phyloP scores from a whole-genome alignment of 306 rosid species.

The Trifolium pratense region DNA sequence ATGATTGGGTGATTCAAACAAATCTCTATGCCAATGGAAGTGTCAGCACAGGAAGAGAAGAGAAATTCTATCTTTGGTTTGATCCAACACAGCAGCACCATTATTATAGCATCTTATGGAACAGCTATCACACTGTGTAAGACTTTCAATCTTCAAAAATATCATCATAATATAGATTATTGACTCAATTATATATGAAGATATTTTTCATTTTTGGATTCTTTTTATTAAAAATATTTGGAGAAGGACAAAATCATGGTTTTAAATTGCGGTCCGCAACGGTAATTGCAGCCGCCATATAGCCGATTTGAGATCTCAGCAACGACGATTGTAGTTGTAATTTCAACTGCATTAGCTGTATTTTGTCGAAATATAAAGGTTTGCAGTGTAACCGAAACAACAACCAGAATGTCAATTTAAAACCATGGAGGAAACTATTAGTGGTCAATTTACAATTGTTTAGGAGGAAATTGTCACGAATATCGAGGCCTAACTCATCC shows the following conservation, averaged over 20 bases:
- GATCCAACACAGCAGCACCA: slow-evolving; percentile 84
- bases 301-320: not conserved
- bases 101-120: slow-evolving; percentile 88
- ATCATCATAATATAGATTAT: not conserved
- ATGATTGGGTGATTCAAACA: slow-evolving; percentile 88
- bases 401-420: not conserved
- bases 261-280: not conserved
- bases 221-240: not conserved
- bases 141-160: slow-evolving; percentile 34
- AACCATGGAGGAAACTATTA: not conserved
- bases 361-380: too few species aligned
- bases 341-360: too few species aligned
- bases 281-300: not conserved
- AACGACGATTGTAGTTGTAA: too few species aligned
- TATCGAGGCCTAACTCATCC: too few species aligned
- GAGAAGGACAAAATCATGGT: not conserved
- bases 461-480: too few species aligned
- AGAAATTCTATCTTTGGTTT: slow-evolving; percentile 93
- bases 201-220: not conserved
- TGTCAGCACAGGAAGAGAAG: slow-evolving; percentile 91
- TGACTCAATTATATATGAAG: not conserved
- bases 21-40: slow-evolving; percentile 91
- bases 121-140: slow-evolving; percentile 84
- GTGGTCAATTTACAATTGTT: too few species aligned
- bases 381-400: not conserved